These are phyloP conservation scores for Gyrodon lividus DNA, from an alignment of 768 basidiomycete species.

Conservation along the genomic window DNA sequence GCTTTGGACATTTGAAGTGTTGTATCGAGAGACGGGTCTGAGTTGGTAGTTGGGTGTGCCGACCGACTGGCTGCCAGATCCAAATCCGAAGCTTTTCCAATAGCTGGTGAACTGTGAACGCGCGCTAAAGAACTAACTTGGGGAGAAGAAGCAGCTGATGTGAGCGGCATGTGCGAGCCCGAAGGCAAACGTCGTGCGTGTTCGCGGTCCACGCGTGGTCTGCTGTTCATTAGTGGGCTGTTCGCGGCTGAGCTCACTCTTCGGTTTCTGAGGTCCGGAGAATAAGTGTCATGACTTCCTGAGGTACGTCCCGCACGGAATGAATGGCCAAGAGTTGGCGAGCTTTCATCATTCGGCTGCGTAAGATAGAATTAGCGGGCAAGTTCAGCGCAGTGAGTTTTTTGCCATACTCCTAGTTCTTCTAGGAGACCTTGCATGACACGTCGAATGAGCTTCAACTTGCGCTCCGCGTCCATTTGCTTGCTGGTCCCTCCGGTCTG, in stretches of 20 bases:
- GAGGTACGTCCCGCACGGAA: constrained; percentile 2
- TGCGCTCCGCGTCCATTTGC: constrained; percentile 32
- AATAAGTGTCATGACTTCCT: not conserved
- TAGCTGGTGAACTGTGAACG: not conserved
- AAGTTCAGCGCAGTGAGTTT: not conserved
- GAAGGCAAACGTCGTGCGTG: not conserved
- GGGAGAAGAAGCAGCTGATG: not conserved
- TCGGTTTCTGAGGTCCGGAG: not conserved
- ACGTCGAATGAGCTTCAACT: constrained; percentile 35
- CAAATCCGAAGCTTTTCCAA: not conserved
- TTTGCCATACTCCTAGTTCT: constrained; percentile 38
- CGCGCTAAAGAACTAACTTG: not conserved
- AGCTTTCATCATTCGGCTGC: constrained; percentile 22
- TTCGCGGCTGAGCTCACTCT: not conserved
- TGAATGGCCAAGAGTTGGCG: constrained; percentile 11
- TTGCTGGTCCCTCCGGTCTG: constrained; percentile 34
- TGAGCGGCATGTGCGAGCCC: not conserved
- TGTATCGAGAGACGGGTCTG: constrained; percentile 7
- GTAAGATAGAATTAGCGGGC: not conserved
- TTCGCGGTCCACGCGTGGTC: not conserved
- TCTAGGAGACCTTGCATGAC: constrained; percentile 43
- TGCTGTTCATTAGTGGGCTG: not conserved
- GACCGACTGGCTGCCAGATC: not conserved
- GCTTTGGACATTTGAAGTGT: constrained; percentile 5
- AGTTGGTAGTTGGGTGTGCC: not conserved